These are phyloP conservation scores for Mycosphaerella sp. DNA, from an alignment of 2,329 filamentous ascomycete species.

Conservation along the genomic window DNA sequence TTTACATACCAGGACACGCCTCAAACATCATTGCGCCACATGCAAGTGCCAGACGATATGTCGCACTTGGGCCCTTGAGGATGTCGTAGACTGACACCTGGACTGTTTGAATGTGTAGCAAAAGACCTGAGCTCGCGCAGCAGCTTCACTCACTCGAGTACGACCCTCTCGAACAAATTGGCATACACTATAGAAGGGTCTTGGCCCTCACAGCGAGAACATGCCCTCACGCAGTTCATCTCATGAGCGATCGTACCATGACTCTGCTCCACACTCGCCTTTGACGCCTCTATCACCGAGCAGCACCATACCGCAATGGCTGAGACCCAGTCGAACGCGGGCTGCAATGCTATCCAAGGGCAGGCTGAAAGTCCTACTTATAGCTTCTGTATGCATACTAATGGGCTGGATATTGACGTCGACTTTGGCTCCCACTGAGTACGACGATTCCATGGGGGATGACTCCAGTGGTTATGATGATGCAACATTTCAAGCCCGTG, in stretches of 20 bases:
- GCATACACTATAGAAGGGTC: not conserved
- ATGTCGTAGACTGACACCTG: not conserved
- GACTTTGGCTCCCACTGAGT: conserved; percentile 19
- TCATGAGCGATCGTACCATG: conserved; percentile 20
- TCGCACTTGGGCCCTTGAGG: not conserved
- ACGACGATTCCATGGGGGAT: conserved; percentile 3
- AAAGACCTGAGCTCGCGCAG: not conserved
- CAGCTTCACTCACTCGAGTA: not conserved
- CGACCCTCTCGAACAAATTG: not conserved
- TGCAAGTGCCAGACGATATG: not conserved
- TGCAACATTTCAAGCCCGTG: conserved; percentile 16
- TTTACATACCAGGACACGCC: too few species aligned
- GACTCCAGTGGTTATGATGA: conserved; percentile 8
- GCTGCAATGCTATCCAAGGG: conserved; percentile 18
- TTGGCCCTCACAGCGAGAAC: not conserved
- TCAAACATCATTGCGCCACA: not conserved
- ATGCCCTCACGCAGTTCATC: conserved; percentile 25
- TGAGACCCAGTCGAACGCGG: conserved; percentile 19
- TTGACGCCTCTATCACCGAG: conserved; percentile 23
- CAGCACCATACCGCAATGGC: conserved; percentile 27
- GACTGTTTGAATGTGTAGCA: not conserved
- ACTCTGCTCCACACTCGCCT: conserved; percentile 24
- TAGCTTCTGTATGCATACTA: conserved; percentile 26
- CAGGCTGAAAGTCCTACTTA: conserved; percentile 23
- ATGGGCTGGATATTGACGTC: conserved; percentile 32